Evolutionary conservation across 768 basidiomycete genomes (phyloP), one percentile per base, ranked within the genome.

Genomic region (Kondoa subrosea): DNA sequence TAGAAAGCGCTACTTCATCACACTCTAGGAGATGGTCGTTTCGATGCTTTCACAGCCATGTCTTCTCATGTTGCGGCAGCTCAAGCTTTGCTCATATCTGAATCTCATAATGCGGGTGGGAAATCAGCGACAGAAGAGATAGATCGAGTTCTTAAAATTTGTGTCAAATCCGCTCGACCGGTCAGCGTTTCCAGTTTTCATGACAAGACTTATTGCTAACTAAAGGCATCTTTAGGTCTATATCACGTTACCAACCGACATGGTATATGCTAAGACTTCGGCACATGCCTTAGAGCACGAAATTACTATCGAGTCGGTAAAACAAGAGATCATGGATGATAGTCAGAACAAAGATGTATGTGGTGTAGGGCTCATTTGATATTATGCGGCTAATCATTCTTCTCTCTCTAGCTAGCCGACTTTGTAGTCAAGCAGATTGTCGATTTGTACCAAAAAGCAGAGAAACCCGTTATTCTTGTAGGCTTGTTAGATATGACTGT

Each of bases 21-120:
- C 73, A 91, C 89, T 0, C 82, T 92, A 14, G 90, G 89, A 56
- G 87, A 91, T 72, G 88, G 86, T 69, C 81, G 85, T 57, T 95
- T 83, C 74, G 85, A 87, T 69, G 89, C 87, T 26, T 97, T 91
- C 76, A 77, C 80, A 60, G 83, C 84, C 69, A 88, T 88, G 40
- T 82, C 87, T 0, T 80, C 83, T 64, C 87, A 89, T 33, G 84
- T 95, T 71, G 85, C 88, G 1, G 79, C 81, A 68, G 81, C 85
- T 15, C 86, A 88, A 66, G 85, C 85, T 1, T 77, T 78, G 31
- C 76, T 96, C 25, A 80, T 75, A 66, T 78, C 60, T 27, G 29
- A 26, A n/a, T n/a, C 32, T 34, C 21, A 27, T n/a, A 59, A 64
- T 30, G 34, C 59, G 27, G 56, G 32, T 16, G 61, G 34, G 16